Evolutionary conservation across 116 monocot species (phyloP).

Genomic region (Trichopus zeylanicus): DNA sequence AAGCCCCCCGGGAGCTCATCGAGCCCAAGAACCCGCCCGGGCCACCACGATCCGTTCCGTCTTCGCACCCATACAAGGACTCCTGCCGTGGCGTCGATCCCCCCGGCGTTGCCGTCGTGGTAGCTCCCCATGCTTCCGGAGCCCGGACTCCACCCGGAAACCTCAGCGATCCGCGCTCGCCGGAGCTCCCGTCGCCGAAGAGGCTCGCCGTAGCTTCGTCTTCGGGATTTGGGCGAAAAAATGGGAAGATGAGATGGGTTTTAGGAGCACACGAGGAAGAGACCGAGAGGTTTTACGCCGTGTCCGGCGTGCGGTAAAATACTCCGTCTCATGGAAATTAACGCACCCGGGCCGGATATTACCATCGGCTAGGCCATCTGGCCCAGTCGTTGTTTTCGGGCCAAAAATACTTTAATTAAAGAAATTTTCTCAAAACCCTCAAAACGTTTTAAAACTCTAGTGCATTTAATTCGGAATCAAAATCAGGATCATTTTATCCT

Average conservation of each 20-base stretch:
- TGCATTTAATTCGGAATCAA: no score
- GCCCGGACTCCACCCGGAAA: neutral
- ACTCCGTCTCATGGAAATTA: no score
- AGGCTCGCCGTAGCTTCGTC: neutral
- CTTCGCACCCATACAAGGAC: slow-evolving; percentile 82
- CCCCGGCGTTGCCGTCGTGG: neutral
- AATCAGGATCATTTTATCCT: no score
- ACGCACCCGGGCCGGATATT: no score
- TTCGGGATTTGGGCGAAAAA: neutral
- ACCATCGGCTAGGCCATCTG: no score
- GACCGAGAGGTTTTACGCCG: no score
- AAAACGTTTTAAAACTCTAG: no score
- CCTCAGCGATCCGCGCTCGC: neutral
- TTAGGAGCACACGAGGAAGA: no score
- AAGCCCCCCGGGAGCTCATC: slow-evolving; percentile 43
- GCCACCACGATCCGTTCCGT: slow-evolving; percentile 95
- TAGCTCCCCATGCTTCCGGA: slow-evolving; percentile 1
- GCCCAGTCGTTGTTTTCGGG: no score
- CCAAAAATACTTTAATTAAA: no score
- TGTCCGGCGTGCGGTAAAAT: no score
- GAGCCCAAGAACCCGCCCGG: slow-evolving; percentile 45
- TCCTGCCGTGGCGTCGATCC: slow-evolving; percentile 30
- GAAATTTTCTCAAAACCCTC: no score
- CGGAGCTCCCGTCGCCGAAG: neutral
- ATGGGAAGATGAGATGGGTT: neutral